A percentile compares a stretch with the other conserved stretches of the same genome.
Evolutionary conservation across 2,329 filamentous ascomycete genomes (phyloP).

Genomic region (Pezicula neosporulosa): DNA sequence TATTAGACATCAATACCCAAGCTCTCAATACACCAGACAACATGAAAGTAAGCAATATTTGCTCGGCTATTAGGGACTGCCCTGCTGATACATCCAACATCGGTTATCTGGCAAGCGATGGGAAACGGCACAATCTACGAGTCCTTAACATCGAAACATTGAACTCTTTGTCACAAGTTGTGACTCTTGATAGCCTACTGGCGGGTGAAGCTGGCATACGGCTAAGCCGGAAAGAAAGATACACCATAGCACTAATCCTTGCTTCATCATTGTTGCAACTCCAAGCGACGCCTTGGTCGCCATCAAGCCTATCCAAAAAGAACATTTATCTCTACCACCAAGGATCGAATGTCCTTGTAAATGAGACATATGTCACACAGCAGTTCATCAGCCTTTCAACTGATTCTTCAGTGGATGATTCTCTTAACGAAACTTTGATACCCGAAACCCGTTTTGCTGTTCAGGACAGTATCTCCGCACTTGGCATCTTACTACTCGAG

Average conservation of each 20-base stretch:
- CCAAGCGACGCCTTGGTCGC: conserved; percentile 11
- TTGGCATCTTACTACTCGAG: conserved; percentile 6
- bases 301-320: conserved; percentile 10
- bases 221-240: conserved; percentile 7
- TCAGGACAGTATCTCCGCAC: not conserved
- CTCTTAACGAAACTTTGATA: not conserved
- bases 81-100: not conserved
- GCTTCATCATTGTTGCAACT: conserved; percentile 13
- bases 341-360: not conserved
- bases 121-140: not conserved
- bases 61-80: not conserved
- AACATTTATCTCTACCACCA: conserved; percentile 13
- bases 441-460: not conserved
- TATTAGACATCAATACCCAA: not conserved
- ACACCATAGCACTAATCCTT: conserved; percentile 10
- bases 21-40: not conserved
- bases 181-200: conserved; percentile 8
- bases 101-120: not conserved
- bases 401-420: not conserved
- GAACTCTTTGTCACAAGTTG: not conserved
- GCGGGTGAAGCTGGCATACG: conserved; percentile 1
- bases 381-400: not conserved
- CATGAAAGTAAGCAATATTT: not conserved
- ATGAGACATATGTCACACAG: not conserved
- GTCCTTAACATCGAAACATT: not conserved